A percentile compares a stretch with the other conserved stretches of the same genome.
phyloP scores from a whole-genome alignment of 2,329 filamentous ascomycete genomes.

The Madurella mycetomatis region DNA sequence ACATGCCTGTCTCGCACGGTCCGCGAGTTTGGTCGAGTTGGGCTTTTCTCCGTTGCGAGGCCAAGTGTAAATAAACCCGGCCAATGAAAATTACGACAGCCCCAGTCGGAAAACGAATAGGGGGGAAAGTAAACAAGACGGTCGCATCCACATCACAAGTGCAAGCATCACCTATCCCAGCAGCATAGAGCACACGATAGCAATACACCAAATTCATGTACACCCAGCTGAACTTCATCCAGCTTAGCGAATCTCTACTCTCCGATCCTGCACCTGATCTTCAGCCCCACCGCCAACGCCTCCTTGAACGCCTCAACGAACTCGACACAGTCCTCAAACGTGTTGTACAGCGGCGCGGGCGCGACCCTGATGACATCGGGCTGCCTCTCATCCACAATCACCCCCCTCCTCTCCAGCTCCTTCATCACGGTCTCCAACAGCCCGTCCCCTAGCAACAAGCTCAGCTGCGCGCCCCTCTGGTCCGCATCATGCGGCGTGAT shows the following conservation, averaged over 20 bases:
- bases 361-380: slow-evolving; percentile 73
- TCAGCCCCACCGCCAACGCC: slow-evolving; percentile 20
- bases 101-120: no score
- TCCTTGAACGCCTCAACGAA: slow-evolving; percentile 45
- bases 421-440: slow-evolving; percentile 60
- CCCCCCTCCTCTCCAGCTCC: slow-evolving; percentile 54
- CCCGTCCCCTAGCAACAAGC: slow-evolving; percentile 56
- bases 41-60: no score
- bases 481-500: slow-evolving; percentile 63
- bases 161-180: no score
- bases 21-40: no score
- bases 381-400: slow-evolving; percentile 70
- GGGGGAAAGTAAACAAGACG: no score
- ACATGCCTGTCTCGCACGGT: no score
- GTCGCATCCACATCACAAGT: no score
- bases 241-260: not conserved
- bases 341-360: slow-evolving; percentile 71
- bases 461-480: slow-evolving; percentile 69
- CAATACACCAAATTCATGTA: not conserved
- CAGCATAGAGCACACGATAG: not conserved
- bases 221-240: not conserved
- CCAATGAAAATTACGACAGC: no score
- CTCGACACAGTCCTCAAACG: slow-evolving; percentile 58
- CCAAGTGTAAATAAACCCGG: no score
- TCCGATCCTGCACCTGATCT: not conserved